These are phyloP conservation scores for Aspergillus fructus DNA, from an alignment of 2,329 filamentous ascomycete genomes.

Conservation along the genomic window DNA sequence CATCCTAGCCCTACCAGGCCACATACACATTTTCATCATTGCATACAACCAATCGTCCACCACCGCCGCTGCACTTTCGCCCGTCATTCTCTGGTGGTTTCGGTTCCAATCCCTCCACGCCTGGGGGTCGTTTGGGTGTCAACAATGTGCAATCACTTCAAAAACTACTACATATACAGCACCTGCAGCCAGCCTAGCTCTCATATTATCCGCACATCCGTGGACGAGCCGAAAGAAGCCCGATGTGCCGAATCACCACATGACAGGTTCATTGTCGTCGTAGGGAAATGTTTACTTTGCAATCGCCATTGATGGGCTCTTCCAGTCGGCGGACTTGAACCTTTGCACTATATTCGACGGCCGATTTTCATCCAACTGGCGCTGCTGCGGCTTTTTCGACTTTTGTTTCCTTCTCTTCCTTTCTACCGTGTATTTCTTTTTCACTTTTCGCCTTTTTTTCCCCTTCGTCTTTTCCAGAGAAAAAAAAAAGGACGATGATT, in stretches of 20 bases:
- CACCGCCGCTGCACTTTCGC: background rate
- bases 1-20: background rate
- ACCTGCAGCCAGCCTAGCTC: slow-evolving; percentile 66
- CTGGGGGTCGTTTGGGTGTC: slow-evolving; percentile 13
- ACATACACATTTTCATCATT: background rate
- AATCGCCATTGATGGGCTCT: slow-evolving; percentile 19
- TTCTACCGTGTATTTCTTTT: background rate
- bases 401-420: background rate
- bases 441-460: background rate
- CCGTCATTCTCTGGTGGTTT: background rate
- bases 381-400: background rate
- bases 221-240: slow-evolving; percentile 62
- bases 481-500: background rate
- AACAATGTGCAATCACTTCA: slow-evolving; percentile 62
- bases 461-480: background rate
- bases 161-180: slow-evolving; percentile 76
- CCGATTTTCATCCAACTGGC: background rate
- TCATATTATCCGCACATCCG: slow-evolving; percentile 69
- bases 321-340: background rate
- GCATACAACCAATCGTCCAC: background rate
- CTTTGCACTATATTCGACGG: background rate
- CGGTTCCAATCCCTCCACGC: background rate
- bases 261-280: slow-evolving; percentile 70
- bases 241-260: slow-evolving; percentile 66
- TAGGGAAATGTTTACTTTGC: slow-evolving; percentile 62